Base-by-base conservation (phyloP, 2,329 filamentous ascomycete genomes). In the Ascochyta pisi region DNA sequence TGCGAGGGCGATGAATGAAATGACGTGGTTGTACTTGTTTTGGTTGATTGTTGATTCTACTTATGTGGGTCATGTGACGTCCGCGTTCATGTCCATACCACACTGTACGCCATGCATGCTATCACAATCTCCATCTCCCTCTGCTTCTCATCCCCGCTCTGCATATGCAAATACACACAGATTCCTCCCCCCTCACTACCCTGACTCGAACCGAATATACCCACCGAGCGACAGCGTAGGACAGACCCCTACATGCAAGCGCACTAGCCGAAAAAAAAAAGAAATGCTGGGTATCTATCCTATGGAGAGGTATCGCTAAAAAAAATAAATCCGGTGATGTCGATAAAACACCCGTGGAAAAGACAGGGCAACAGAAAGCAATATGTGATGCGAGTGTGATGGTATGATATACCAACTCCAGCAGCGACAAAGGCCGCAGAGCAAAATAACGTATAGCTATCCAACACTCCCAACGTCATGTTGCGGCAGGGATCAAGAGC, bases 251-350 rank as follows among this genome's bases (percentile, higher is more conserved):
- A 56, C 53, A 7, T 45, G 8, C 40, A 51, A 31, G 42, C 53
- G 38, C 47, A 48, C 34, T 34, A 42, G 29, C 3, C 29, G 10
- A 13, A 31, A 42, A 19, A 19, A 19, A 19, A 19, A 2, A 19
- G 19, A 19, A 19, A 48, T 33, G 38, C 53, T 48, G 53, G 53
- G 53, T 56, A 56, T 56, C 53, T 56, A 56, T 56, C 53, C 53
- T 39, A 16, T 19, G 35, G 45, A 16, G 15, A 35, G 42, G 22
- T 23, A 41, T 51, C 47, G 53, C 53, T 56, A n/a, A 56, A 56
- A 9, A 19, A 19, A 19, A 19, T 19, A 2, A 19, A 16, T n/a
- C 23, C 42, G 10, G 51, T 16, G 29, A 27, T 42, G 29, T 12
- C 38, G 37, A 12, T 35, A 15, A 24, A 56, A 56, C 53, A 47